Evolutionary conservation across 2,329 filamentous ascomycete genomes (phyloP), one percentile per base, ranked within the genome.

Genomic region (Emmonsiellopsis sp.): DNA sequence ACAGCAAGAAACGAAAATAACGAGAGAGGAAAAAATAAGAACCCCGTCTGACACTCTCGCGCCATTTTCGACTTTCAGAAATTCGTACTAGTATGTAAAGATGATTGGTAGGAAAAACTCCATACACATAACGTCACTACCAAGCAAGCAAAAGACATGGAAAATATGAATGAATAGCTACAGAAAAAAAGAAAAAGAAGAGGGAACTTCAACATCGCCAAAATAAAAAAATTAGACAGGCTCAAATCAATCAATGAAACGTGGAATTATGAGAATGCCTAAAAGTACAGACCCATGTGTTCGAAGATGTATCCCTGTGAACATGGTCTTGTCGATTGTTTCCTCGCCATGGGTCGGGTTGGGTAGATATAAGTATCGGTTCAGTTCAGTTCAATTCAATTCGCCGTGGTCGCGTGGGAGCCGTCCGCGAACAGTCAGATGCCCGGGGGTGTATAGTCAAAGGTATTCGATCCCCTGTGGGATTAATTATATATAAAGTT

Each of bases 231-330:
- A 44, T 8, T 16, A 20, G 26, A 30, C 3, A 35, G 5, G 15
- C 9, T 35, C 13, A 38, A 41, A 32, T 38, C 47, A 40, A n/a
- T 30, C 16, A n/a, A 15, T 15, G 20, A 40, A 30, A 15, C 8
- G 32, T 35, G 7, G 1, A 32, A 44, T 38, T 13, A 44, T 37
- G 41, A 52, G 42, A 52, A 45, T 52, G 50, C 41, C 41, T 52
- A 52, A 9, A 52, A 52, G 50, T 52, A 52, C 50, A 52, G 41
- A 46, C 38, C 38, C 37, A 20, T 51, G 20, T 26, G 20, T 26
- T 26, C 20, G 20, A 26, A 26, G 20, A 26, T 26, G 20, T 26
- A 26, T 5, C 20, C 20, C 3, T 5, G 20, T 26, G 20, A 26
- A 26, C 20, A 26, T 26, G 20, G 20, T 26, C 20, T 26, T 26